These are phyloP conservation scores for Mrakia gelida DNA, from an alignment of 768 basidiomycete species.

Conservation along the genomic window DNA sequence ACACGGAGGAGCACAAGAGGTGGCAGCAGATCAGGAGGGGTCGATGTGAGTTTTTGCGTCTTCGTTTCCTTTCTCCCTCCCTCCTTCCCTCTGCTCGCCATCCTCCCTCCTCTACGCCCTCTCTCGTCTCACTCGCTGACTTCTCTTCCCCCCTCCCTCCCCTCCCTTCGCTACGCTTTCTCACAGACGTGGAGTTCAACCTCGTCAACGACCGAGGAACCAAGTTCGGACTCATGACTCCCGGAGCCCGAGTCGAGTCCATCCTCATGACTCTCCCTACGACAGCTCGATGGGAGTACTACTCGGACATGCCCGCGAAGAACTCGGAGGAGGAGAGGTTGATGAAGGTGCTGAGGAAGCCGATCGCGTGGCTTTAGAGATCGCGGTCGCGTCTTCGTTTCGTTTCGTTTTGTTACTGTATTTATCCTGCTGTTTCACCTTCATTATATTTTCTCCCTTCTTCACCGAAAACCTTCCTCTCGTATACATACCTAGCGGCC, in stretches of 20 bases:
- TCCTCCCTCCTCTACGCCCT: too few relatives aligned
- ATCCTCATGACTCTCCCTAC: slow-evolving; percentile 56
- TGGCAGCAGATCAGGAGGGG: slow-evolving; percentile 84
- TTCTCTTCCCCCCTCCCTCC: neutral
- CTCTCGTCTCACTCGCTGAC: too few relatives aligned
- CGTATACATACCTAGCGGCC: too few relatives aligned
- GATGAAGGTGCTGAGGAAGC: slow-evolving; percentile 56
- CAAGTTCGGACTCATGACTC: slow-evolving; percentile 56
- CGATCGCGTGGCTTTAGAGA: slow-evolving; percentile 59
- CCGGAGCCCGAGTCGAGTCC: slow-evolving; percentile 80
- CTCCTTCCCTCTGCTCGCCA: too few relatives aligned
- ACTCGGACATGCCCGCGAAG: slow-evolving; percentile 54
- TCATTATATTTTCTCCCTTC: too few relatives aligned
- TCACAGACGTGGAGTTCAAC: slow-evolving; percentile 88
- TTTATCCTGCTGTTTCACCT: neutral
- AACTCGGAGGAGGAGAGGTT: slow-evolving; percentile 63
- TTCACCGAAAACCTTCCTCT: too few relatives aligned
- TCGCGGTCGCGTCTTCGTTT: neutral
- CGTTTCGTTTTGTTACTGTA: neutral
- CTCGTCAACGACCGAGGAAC: slow-evolving; percentile 42
- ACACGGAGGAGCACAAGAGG: slow-evolving; percentile 59
- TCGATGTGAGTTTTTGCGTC: neutral
- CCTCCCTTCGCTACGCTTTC: neutral
- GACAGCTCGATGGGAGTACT: slow-evolving; percentile 85
- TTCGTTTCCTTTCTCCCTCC: neutral